Evolutionary conservation across 306 rosid genomes (phyloP).

Genomic region (Acacia melanoxylon): DNA sequence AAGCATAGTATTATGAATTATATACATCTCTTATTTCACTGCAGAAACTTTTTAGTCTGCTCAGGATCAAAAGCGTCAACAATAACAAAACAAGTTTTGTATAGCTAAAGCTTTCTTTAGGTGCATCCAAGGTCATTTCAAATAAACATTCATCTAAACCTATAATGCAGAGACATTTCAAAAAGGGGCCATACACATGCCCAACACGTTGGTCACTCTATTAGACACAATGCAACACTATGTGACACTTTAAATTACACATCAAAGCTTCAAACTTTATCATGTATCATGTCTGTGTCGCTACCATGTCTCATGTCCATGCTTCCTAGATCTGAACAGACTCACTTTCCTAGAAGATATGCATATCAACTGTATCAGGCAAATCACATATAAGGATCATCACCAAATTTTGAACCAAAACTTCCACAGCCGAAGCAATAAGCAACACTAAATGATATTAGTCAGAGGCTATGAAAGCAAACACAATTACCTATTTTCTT

Average conservation of each 20-base stretch:
- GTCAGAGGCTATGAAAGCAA: neutral
- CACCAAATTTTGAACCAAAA: conserved; percentile 14
- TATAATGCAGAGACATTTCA: neutral
- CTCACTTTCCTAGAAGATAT: conserved; percentile 1
- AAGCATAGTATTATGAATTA: neutral
- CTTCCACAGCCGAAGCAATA: conserved; percentile 8
- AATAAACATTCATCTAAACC: neutral
- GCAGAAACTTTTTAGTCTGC: neutral
- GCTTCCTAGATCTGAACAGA: conserved; percentile 3
- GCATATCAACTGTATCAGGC: conserved; percentile 5
- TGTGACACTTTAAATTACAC: neutral
- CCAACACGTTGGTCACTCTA: neutral
- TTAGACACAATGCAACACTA: neutral
- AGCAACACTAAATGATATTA: conserved; percentile 15
- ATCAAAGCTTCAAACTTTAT: neutral
- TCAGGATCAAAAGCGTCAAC: neutral
- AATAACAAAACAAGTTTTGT: neutral
- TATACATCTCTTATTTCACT: neutral
- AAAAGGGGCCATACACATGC: neutral
- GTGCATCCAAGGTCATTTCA: conserved; percentile 2
- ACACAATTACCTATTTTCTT: conserved; percentile 84
- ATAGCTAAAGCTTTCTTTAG: neutral
- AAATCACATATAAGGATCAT: conserved; percentile 18
- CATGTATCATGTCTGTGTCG: neutral
- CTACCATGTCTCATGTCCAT: neutral